Base-by-base conservation (phyloP, 1,139 yeast genomes). In the Pneumocystis canis region DNA sequence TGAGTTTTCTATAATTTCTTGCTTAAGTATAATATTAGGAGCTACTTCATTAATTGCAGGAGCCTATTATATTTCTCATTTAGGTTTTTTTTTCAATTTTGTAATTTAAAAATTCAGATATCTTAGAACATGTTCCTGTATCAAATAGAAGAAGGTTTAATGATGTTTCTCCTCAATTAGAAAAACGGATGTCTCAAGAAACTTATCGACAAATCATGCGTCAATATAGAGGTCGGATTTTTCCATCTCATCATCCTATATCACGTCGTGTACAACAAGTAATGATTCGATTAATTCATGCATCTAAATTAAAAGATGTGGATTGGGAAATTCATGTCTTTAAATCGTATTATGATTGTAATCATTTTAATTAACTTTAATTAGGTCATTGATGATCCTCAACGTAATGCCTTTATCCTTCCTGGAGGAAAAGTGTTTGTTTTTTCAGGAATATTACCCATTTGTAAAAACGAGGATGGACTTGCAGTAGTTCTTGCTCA, bases 401-500 rank as follows among this genome's bases (percentile, higher is more conserved):
- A 72, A 11, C 97, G 98, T 1, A 92, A 92, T 74, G 98, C 98
- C 1, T 92, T 94, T 74, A 96, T 92, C 33, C 77, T 92, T 62
- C 97, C 97, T 30, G 92, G 94, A 65, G 98, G 98, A 14, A 90
- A 90, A 73, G 95, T 94, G 58, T 92, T 92, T 74, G 89, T 92
- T 25, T 88, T 88, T 70, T 79, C 85, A 61, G 83, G 88, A 25
- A 88, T 94, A 62, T 73, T 92, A 62, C 87, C 89, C 0, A 82
- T 92, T 41, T 86, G 96, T 71, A 75, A 77, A 54, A 84, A 88
- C 71, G 94, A 89, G 63, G 94, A 89, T 71, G 97, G 97, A 0
- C 75, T 94, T 58, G 98, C 98, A 16, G 89, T 97, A 0, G 96
- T 94, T 0, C 76, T 92, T 58, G 79, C 96, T 0, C 99, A 92